phyloP scores from a whole-genome alignment of 768 basidiomycete species.

The Leccinum rimulosum region DNA sequence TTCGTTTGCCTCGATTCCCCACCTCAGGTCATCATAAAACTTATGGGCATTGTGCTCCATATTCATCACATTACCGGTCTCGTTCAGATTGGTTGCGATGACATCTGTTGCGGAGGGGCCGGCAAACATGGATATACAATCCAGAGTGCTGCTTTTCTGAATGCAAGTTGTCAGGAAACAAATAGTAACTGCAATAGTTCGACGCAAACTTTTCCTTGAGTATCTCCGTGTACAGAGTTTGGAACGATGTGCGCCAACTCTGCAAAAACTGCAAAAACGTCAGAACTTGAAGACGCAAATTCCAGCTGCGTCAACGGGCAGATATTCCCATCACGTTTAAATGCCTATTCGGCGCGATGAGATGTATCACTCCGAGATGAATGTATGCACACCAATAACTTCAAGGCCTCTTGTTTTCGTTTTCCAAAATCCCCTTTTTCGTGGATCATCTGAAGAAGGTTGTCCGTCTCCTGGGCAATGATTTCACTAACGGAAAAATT shows the following conservation, averaged over 20 bases:
- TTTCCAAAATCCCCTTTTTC: neutral
- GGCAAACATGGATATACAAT: slow-evolving; percentile 4
- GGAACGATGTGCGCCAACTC: neutral
- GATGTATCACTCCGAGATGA: neutral
- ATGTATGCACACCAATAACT: slow-evolving; percentile 4
- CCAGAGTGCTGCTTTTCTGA: neutral
- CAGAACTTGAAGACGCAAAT: no score
- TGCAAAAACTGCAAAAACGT: no score
- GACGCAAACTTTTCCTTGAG: neutral
- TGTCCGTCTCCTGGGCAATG: neutral
- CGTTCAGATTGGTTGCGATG: neutral
- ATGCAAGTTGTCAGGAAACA: neutral
- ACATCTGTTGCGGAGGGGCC: neutral
- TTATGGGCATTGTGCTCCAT: neutral
- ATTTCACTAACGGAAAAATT: neutral
- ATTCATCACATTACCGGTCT: neutral
- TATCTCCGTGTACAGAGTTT: neutral
- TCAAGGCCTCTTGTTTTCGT: neutral
- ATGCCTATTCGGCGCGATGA: neutral
- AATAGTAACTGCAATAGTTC: neutral
- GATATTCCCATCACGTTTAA: neutral
- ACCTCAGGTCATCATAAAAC: neutral
- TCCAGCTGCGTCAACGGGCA: slow-evolving; percentile 3
- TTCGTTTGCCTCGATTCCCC: slow-evolving; percentile 5
- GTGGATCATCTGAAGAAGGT: neutral